Evolutionary conservation across 352 stramenopile species (phyloP), one percentile per base, ranked within the genome.

Genomic region (Phytophthora crassamura): DNA sequence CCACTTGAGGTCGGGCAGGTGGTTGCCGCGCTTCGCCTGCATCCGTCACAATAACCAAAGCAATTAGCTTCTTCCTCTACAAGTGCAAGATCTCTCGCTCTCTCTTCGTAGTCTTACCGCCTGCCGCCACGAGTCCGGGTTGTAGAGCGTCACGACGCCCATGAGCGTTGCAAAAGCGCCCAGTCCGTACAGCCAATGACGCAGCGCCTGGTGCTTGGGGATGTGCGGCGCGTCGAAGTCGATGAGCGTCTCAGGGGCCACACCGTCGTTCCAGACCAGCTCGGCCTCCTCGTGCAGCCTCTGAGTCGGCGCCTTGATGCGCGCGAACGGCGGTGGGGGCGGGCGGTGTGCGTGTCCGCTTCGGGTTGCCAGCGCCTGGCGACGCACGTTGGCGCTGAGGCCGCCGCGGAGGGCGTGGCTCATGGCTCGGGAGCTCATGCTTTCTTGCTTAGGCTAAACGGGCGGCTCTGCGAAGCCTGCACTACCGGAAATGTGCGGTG

Each of bases 201-300:
- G 79, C 33, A 94, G 69, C 33, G 88, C 88, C 28, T 76, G 74
- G 62, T 82, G 90, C 69, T 90, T 93, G 53, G 86, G 80, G 41
- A 96, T 83, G 71, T 96, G 88, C 62, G 88, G 83, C 55, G 88
- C 86, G 60, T 96, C 88, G 47, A 96, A 96, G 77, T 96, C 88
- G 65, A 96, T 90, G 36, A 96, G 72, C 70, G 87, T 93, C 80
- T 96, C 86, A 33, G 88, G 88, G 15, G 86, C 80, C 16, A 96
- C 88, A 54, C 85, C 84, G 64, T 96, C 88, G 69, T 92, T 93
- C 88, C 88, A 96, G 52, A 96, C 88, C 28, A 96, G 77, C 66
- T 96, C 88, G 16, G 80, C 64, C 38, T 94, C 80, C 59, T 94
- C 84, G 60, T 91, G 84, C 40, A 93, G 79, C 35, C 78, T 75